Evolutionary conservation across 2,329 filamentous ascomycete genomes (phyloP).

Genomic region (Xylaria sp.): DNA sequence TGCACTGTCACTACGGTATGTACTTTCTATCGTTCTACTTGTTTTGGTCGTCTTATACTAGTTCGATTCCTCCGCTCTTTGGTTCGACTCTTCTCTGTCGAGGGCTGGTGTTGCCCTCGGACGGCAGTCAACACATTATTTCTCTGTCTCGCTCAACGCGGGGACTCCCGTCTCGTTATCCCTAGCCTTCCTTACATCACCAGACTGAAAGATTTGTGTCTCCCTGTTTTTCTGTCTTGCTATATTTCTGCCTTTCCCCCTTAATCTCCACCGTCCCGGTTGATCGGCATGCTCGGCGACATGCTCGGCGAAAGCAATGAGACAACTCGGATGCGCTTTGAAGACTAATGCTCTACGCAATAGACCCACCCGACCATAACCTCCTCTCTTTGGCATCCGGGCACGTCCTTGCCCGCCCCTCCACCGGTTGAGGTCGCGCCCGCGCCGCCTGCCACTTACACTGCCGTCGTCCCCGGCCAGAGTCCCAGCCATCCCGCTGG

Average conservation of each 20-base stretch:
- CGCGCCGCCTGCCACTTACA: conserved; percentile 9
- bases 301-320: background rate
- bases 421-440: conserved; percentile 15
- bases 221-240: no score
- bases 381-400: conserved; percentile 32
- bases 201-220: no score
- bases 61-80: no score
- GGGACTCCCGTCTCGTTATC: no score
- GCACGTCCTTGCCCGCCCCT: conserved; percentile 25
- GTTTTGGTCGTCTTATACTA: background rate
- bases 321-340: background rate
- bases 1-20: conserved; percentile 50
- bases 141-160: no score
- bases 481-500: background rate
- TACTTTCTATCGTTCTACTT: background rate
- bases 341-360: background rate
- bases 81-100: background rate
- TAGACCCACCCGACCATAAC: conserved; percentile 31
- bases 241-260: no score
- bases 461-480: background rate
- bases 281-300: no score
- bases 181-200: no score
- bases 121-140: no score
- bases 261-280: no score
- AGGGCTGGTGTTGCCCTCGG: no score